These are phyloP conservation scores for Adansonia rubrostipa DNA, from an alignment of 441 rosid species.

Conservation along the genomic window DNA sequence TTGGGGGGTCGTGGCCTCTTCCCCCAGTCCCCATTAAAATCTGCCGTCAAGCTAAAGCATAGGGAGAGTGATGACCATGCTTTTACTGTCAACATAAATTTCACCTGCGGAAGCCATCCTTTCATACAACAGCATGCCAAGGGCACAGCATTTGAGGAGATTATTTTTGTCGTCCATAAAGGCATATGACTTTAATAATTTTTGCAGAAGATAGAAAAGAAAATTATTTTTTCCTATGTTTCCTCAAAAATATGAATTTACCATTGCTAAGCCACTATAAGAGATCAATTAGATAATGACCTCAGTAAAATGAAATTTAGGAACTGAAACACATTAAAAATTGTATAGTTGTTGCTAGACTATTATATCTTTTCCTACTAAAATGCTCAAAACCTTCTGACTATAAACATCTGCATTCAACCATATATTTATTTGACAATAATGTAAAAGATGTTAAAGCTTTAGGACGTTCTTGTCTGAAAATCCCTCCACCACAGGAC, in stretches of 20 bases:
- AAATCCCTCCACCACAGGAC: conserved; percentile 44
- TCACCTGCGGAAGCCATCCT: background rate
- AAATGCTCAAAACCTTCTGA: background rate
- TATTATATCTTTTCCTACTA: background rate
- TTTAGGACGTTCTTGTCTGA: conserved; percentile 21
- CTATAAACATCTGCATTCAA: background rate
- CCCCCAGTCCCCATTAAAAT: too few species aligned
- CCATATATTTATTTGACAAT: background rate
- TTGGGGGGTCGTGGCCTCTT: too few species aligned
- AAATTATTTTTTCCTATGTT: background rate
- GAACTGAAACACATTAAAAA: background rate
- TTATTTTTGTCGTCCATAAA: background rate
- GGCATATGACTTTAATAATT: background rate
- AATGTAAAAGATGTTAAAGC: background rate
- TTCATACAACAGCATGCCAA: background rate
- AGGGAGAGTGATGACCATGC: background rate
- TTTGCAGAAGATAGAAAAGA: background rate
- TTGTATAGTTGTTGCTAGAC: background rate
- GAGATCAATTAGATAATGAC: background rate
- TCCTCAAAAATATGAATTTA: background rate
- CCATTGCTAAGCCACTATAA: background rate
- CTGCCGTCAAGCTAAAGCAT: background rate
- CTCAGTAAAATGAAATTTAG: background rate
- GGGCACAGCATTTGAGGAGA: background rate
- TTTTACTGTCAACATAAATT: background rate